Base-by-base conservation (phyloP, 1,139 yeast species). In the Debaryomyces coudertii region DNA sequence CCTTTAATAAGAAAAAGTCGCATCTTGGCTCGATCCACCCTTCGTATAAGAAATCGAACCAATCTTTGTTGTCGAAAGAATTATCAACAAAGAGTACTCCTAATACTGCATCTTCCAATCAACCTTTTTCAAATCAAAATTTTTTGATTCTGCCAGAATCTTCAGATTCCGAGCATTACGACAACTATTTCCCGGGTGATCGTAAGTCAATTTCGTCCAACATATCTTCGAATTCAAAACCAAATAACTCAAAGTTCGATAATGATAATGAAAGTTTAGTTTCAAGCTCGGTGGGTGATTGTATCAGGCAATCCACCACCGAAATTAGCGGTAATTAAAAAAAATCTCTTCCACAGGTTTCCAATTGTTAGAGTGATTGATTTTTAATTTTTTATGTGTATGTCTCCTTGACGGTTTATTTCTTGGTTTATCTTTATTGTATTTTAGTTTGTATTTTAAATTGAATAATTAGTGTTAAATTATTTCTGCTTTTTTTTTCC, bases 221-320 rank as follows among this genome's bases (percentile, higher is more conserved):
- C 14, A 22, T 27, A 12, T 45, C 52, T 20, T 29, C 36, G 15
- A 22, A 16, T 24, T 42, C 45, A 12, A 41, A 34, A 24, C 35
- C 31, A 27, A 23, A 28, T 27, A 29, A 44, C 33, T 35, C 20
- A 16, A 37, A 28, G 12, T 29, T 42, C n/a, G 36, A 43, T 22
- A 44, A 47, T 38, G 57, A 47, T 47, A 52, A 47, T 50, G 77
- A 71, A 47, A 71, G 75, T 52, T 63, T 73, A 40, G 62, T 73
- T 18, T 68, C 73, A 27, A 59, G 68, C 18, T 66, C 75, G 4
- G 65, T 72, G 37, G 77, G 73, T 33, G 77, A 73, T 47, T 71
- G 76, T 51, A 58, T 73, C 45, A 64, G 76, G 52, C 69, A 66
- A 50, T 58, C 71, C 40, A 67, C 69, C 36, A 68, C 73, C 11